Conservation (phyloP, 805 yeast species). For the Barnettozyma salicaria region DNA sequence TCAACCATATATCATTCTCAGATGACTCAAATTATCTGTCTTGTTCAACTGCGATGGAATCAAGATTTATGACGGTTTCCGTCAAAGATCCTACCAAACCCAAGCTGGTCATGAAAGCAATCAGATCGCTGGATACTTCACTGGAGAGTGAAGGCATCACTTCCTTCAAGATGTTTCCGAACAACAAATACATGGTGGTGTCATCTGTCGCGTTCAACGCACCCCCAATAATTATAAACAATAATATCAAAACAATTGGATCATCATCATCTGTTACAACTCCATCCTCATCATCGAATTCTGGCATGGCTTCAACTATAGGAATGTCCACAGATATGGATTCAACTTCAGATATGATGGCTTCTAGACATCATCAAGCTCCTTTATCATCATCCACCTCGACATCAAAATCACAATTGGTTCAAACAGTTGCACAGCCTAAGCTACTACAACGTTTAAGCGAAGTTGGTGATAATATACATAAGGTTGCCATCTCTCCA, state of each 20-base stretch:
- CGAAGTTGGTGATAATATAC: constrained; percentile 78
- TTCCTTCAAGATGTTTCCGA: constrained; percentile 66
- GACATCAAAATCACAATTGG: constrained; percentile 1
- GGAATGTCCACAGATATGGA: background rate
- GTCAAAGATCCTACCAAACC: constrained; percentile 60
- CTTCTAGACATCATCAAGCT: background rate
- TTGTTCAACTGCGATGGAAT: constrained; percentile 64
- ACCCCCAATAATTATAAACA: constrained; percentile 62
- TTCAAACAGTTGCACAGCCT: constrained; percentile 50
- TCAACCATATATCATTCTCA: constrained; percentile 68
- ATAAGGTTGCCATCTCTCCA: constrained; percentile 70
- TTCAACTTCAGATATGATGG: background rate
- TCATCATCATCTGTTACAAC: background rate
- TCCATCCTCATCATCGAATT: constrained; percentile 1
- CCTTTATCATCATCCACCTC: constrained; percentile 26
- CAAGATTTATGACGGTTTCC: constrained; percentile 71
- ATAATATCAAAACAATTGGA: constrained; percentile 36
- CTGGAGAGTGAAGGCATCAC: constrained; percentile 89
- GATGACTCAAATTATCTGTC: constrained; percentile 62
- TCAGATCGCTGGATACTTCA: constrained; percentile 54
- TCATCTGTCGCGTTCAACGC: constrained; percentile 59
- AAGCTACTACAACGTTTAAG: constrained; percentile 56
- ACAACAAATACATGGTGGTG: constrained; percentile 49
- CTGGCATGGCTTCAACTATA: background rate
- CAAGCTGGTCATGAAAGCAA: constrained; percentile 60